Base-by-base conservation (phyloP, 192 early-diverging fungal genomes). In the Linnemannia exigua region DNA sequence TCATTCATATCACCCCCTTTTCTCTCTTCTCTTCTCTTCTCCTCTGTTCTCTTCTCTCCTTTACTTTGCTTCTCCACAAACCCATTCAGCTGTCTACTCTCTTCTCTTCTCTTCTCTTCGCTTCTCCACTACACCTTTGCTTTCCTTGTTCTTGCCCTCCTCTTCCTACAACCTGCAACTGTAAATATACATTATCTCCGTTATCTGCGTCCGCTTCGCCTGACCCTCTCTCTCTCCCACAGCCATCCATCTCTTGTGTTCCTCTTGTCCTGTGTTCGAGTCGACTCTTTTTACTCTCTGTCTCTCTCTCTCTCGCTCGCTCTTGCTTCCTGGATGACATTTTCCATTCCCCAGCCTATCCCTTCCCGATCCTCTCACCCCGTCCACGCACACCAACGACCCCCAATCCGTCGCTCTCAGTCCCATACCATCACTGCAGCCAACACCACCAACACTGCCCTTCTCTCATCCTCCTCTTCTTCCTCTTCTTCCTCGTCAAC, bases 301-400 rank as follows among this genome's bases (percentile, higher is more conserved):
- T 69, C 68, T 16, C 28, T 71, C 38, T 19, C 50, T 61, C 66
- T 52, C 12, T 38, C 22, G 25, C 31, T 37, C 22, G 11, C 22
- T 46, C 46, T 44, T 51, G 33, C 51, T 37, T 48, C 46, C 80
- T 74, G 76, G 58, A 85, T 85, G 83, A 85, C 83, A 68, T 79
- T 85, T 70, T 85, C 83, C 54, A 79, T 75, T 54, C 83, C 83
- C 19, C 83, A 85, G 48, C 83, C 83, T 79, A 85, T 85, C 67
- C 83, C 83, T 5, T 79, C 83, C 36, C 83, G 83, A n/a, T 85
- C 83, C 68, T 79, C 83, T 31, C 83, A 79, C 69, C 83, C 83
- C 12, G 77, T 76, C 41, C 81, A 78, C 44, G 73, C 83, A 1
- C 83, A 85, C 48, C 83, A 85, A 72, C 83, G 83, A 14, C 83